Percentiles rank a stretch among this genome's conserved stretches.
Conservation (phyloP, 345 rosid species). For the Kernera saxatilis region DNA sequence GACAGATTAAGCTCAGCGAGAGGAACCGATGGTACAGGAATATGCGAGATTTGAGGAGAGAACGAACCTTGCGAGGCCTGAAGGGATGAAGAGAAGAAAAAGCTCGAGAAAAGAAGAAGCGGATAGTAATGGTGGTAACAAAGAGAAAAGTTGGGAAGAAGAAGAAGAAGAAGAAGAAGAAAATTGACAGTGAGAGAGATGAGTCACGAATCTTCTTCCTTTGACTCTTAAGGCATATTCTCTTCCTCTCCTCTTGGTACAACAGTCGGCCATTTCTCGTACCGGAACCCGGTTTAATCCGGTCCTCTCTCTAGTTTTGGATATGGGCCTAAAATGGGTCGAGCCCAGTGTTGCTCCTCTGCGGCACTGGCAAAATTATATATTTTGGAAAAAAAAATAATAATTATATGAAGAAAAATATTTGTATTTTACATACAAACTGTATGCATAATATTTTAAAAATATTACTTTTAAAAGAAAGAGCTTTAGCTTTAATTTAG, state of each 20-base stretch:
- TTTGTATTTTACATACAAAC: no score
- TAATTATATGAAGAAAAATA: no score
- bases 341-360: neutral
- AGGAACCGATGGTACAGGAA: neutral
- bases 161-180: neutral
- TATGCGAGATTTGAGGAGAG: neutral
- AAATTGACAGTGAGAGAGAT: neutral
- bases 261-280: neutral
- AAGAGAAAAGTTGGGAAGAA: neutral
- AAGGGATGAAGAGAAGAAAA: neutral
- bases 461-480: no score
- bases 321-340: neutral
- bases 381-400: no score
- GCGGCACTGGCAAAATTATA: neutral
- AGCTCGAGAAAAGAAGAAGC: neutral
- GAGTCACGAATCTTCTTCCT: conserved; percentile 14
- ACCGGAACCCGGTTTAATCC: conserved; percentile 18
- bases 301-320: neutral
- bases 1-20: neutral
- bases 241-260: neutral
- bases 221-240: conserved; percentile 22
- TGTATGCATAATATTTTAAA: no score
- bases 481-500: no score
- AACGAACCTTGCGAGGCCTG: neutral
- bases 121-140: neutral